A percentile compares a stretch with the other conserved stretches of the same genome.
Conservation (phyloP, 495 filamentous ascomycete species). For the Tuber indicum region DNA sequence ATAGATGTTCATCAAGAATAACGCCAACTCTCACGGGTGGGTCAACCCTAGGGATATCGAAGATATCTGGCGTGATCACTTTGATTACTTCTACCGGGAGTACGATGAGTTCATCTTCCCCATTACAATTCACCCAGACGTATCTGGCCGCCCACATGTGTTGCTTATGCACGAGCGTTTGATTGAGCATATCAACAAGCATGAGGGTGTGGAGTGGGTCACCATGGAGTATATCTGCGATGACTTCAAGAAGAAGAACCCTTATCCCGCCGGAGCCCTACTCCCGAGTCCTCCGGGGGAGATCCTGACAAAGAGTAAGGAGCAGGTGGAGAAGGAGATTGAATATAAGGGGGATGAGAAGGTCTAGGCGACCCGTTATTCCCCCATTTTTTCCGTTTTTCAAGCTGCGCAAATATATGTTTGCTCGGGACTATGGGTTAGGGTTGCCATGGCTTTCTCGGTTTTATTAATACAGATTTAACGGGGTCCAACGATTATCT, state of each 20-base stretch:
- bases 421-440: background rate
- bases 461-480: background rate
- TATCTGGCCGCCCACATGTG: slow-evolving; percentile 60
- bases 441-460: background rate
- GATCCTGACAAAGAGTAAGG: slow-evolving; percentile 49
- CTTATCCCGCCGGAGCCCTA: slow-evolving; percentile 57
- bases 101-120: slow-evolving; percentile 67
- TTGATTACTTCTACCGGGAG: slow-evolving; percentile 64
- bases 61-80: slow-evolving; percentile 59
- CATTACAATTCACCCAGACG: slow-evolving; percentile 65
- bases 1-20: slow-evolving; percentile 58
- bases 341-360: background rate
- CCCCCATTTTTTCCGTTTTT: background rate
- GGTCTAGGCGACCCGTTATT: background rate
- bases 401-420: background rate
- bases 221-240: slow-evolving; percentile 65
- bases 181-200: slow-evolving; percentile 66
- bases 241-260: slow-evolving; percentile 63
- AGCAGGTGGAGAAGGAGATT: slow-evolving; percentile 8
- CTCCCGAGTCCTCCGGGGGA: slow-evolving; percentile 58
- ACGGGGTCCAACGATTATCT: background rate
- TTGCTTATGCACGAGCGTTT: slow-evolving; percentile 61
- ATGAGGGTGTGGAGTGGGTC: slow-evolving; percentile 69
- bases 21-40: slow-evolving; percentile 56
- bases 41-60: slow-evolving; percentile 56